Base-by-base conservation (phyloP, 768 basidiomycete species). In the Tubosaeta sp. region DNA sequence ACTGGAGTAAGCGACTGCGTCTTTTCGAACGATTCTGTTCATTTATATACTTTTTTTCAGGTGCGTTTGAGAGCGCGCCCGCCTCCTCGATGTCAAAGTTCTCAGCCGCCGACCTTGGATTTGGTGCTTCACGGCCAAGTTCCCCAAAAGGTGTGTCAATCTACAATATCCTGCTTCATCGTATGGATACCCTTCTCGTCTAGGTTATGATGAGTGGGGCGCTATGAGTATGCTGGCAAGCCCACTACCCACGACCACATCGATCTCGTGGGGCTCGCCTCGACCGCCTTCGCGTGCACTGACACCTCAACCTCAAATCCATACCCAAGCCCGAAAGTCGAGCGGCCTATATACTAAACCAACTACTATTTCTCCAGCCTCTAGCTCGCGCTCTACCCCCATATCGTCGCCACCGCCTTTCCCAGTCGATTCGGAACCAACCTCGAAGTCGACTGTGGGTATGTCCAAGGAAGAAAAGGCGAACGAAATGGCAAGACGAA, bases 381-480 rank as follows among this genome's bases (percentile, higher is more conserved):
- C 55, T 18, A 55, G 61, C 52, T 24, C 58, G 18, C 55, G 59
- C 5, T 49, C 61, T 9, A 70, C 69, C 3, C 65, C 63, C 1
- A 16, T 65, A 22, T 55, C 68, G 3, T 70, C 63, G 1, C 52
- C 66, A 10, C 53, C 44, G 0, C 49, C 55, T 8, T 48, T 48
- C 0, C 46, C 47, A 1, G 38, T 36, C 10, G 62, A 62, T 18
- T 21, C 59, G 1, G 52, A 63, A 32, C 32, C 55, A 9, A 49
- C 39, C 3, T 18, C 52, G 4, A 60, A 52, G 45, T 71, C 75
- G 49, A 69, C 78, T 24, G 68, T 66, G 1, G 73, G 71, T 0
- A 74, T 92, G 77, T 78, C 81, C 24, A 96, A 93, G 67, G 95
- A 96, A 67, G 93, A 94, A 59, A 95, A 89, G 68, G 90, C 90